A percentile compares a stretch with the other conserved stretches of the same genome.
These are phyloP conservation scores for Myochromella boudieri DNA, from an alignment of 768 basidiomycete species.

Conservation along the genomic window DNA sequence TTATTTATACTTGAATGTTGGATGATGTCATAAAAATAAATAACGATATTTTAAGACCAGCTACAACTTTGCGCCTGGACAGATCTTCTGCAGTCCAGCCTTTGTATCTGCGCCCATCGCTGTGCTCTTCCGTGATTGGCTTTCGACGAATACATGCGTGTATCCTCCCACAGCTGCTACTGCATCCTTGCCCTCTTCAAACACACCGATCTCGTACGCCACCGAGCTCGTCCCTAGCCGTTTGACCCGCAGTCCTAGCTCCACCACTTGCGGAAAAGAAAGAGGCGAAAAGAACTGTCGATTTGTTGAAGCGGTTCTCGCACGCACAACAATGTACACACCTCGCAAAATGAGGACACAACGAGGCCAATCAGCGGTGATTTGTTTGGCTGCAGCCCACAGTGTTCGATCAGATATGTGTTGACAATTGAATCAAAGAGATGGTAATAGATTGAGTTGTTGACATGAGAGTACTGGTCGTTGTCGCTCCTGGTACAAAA, in stretches of 20 bases:
- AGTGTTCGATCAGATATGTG: constrained; percentile 69
- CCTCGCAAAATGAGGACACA: constrained; percentile 74
- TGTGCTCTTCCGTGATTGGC: constrained; percentile 53
- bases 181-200: constrained; percentile 43
- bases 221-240: constrained; percentile 76
- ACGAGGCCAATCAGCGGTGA: constrained; percentile 71
- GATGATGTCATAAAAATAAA: not conserved
- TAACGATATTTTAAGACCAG: not conserved
- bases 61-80: constrained; percentile 24
- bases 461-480: constrained; percentile 81
- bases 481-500: constrained; percentile 70
- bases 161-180: constrained; percentile 58
- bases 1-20: not conserved
- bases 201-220: constrained; percentile 78
- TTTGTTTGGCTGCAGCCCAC: constrained; percentile 50
- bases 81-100: constrained; percentile 46
- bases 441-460: constrained; percentile 81
- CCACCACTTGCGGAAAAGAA: constrained; percentile 69
- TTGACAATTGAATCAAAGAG: constrained; percentile 83
- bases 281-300: constrained; percentile 67
- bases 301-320: no score
- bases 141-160: constrained; percentile 83
- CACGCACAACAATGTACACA: no score
- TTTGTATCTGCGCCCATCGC: constrained; percentile 42
- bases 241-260: constrained; percentile 67